phyloP scores from a whole-genome alignment of 108 stramenopile genomes.

The Phaeodactylum tricornutum region DNA sequence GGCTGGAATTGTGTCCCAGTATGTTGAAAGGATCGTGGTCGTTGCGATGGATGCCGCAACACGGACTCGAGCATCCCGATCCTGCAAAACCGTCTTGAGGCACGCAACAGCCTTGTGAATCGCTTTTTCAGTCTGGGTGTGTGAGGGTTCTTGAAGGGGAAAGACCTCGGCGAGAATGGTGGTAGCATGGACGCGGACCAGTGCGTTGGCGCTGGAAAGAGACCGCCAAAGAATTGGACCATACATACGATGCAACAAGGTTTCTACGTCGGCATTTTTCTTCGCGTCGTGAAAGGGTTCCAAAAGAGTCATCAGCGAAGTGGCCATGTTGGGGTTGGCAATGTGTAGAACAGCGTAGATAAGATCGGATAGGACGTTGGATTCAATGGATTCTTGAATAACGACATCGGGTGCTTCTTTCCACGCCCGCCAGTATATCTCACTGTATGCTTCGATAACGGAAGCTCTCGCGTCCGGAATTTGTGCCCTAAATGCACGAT shows the following conservation, averaged over 20 bases:
- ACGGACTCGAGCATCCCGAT: slow-evolving; percentile 66
- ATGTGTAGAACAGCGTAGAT: slow-evolving; percentile 64
- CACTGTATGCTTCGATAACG: slow-evolving; percentile 65
- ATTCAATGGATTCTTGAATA: slow-evolving; percentile 55
- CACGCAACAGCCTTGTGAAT: slow-evolving; percentile 64
- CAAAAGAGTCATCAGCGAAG: slow-evolving; percentile 36
- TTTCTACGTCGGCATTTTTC: slow-evolving; percentile 65
- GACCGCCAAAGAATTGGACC: slow-evolving; percentile 90
- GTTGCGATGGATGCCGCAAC: slow-evolving; percentile 75
- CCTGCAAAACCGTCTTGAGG: slow-evolving; percentile 55
- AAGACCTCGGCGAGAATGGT: slow-evolving; percentile 78
- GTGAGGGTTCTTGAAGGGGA: slow-evolving; percentile 79
- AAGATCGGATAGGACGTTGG: slow-evolving; percentile 75
- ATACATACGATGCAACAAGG: slow-evolving; percentile 71
- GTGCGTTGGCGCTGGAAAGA: slow-evolving; percentile 72
- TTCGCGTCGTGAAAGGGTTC: slow-evolving; percentile 72
- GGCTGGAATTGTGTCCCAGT: slow-evolving; percentile 84
- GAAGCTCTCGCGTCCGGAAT: slow-evolving; percentile 47
- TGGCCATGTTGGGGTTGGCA: slow-evolving; percentile 18
- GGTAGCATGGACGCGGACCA: slow-evolving; percentile 72
- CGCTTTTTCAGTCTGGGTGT: slow-evolving; percentile 31
- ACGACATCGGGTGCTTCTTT: slow-evolving; percentile 21
- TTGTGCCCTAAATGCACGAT: slow-evolving; percentile 50
- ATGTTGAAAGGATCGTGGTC: slow-evolving; percentile 52
- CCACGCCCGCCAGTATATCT: slow-evolving; percentile 85